phyloP scores from a whole-genome alignment of 2,329 filamentous ascomycete genomes.

The Botryotinia narcissicola region DNA sequence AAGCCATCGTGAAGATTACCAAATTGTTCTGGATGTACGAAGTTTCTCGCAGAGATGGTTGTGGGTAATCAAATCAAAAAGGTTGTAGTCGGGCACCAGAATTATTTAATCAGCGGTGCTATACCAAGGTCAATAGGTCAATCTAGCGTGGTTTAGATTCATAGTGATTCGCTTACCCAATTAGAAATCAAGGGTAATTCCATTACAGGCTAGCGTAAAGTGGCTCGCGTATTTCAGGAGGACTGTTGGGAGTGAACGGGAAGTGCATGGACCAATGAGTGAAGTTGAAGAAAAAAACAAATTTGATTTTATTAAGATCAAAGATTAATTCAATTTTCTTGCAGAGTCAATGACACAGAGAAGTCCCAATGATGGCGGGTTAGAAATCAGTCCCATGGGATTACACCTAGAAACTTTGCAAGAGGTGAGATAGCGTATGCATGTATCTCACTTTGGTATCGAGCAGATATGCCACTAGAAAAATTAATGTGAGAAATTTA shows the following conservation, averaged over 20 bases:
- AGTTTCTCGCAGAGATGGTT: background rate
- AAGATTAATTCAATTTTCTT: background rate
- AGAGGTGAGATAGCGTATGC: no score
- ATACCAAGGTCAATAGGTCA: background rate
- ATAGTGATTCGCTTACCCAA: background rate
- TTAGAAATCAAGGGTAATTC: background rate
- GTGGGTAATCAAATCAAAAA: background rate
- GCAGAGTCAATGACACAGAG: rapidly evolving
- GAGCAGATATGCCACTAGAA: background rate
- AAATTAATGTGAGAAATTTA: background rate
- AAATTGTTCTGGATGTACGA: background rate
- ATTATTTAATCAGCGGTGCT: background rate
- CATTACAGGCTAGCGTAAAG: background rate
- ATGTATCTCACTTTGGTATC: background rate
- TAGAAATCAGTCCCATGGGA: background rate
- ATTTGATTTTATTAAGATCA: background rate
- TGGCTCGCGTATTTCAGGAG: conserved; percentile 10
- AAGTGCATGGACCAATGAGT: background rate
- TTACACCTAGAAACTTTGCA: background rate
- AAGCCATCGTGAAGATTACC: background rate
- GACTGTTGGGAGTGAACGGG: background rate
- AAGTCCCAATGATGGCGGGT: background rate
- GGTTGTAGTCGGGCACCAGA: background rate
- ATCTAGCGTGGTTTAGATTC: background rate
- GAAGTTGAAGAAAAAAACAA: background rate